Percentiles rank a stretch among this genome's conserved stretches.
These are phyloP conservation scores for Colletotrichum magnum DNA, from an alignment of 2,329 filamentous ascomycete species.

Conservation along the genomic window DNA sequence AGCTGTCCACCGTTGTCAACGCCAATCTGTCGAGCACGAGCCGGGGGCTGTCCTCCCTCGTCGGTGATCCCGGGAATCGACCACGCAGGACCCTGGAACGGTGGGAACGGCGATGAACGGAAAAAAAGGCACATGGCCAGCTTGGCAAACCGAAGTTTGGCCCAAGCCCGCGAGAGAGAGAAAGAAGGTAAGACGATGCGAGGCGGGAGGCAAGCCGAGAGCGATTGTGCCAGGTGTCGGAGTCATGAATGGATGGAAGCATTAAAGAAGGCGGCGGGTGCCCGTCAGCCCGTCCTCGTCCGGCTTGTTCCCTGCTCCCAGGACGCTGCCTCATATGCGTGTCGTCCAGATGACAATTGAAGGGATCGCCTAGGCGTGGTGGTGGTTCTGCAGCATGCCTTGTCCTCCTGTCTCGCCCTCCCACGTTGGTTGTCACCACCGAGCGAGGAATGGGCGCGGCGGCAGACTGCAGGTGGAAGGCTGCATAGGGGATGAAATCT, in stretches of 20 bases:
- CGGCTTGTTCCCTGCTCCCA: slow-evolving; percentile 30
- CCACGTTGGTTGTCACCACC: slow-evolving; percentile 14
- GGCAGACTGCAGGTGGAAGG: slow-evolving; percentile 17
- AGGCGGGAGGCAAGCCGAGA: slow-evolving; percentile 17
- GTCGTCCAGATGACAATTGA: slow-evolving; percentile 26
- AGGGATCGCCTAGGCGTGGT: slow-evolving; percentile 11
- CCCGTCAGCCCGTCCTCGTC: slow-evolving; percentile 17
- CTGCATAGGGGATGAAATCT: slow-evolving; percentile 20
- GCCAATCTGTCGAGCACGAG: slow-evolving; percentile 24
- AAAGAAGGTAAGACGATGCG: slow-evolving; percentile 13
- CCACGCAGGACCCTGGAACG: slow-evolving; percentile 13
- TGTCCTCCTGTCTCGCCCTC: slow-evolving; percentile 13
- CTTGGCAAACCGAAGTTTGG: slow-evolving; percentile 10
- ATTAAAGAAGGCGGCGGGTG: slow-evolving; percentile 31
- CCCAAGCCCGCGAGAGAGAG: background rate
- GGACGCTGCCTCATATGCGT: slow-evolving; percentile 29
- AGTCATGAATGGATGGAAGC: slow-evolving; percentile 35
- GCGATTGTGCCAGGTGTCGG: slow-evolving; percentile 22
- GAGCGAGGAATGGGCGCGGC: slow-evolving; percentile 6
- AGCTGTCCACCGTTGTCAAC: slow-evolving; percentile 23
- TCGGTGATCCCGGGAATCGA: slow-evolving; percentile 30
- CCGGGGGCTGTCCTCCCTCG: slow-evolving; percentile 8
- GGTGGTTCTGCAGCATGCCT: background rate
- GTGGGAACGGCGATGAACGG: slow-evolving; percentile 17
- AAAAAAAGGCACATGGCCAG: slow-evolving; percentile 20